phyloP scores from a whole-genome alignment of 768 basidiomycete genomes.

The Scleroderma citrinum region DNA sequence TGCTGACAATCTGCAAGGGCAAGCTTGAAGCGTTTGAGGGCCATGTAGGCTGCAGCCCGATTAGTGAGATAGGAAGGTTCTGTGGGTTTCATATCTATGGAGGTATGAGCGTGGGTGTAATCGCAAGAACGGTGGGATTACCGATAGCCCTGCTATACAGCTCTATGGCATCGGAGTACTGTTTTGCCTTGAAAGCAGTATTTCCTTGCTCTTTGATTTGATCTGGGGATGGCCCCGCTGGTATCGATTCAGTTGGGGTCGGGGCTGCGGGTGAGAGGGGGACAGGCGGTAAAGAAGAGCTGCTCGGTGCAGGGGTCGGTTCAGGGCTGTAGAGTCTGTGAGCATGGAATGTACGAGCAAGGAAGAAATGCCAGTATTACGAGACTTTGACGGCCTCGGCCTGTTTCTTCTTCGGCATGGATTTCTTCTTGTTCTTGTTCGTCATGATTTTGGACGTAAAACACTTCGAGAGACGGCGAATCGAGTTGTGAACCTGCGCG shows the following conservation, averaged over 20 bases:
- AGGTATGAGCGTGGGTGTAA: constrained; percentile 4
- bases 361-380: constrained; percentile 14
- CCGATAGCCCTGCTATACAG: constrained; percentile 75
- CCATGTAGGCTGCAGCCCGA: constrained; percentile 83
- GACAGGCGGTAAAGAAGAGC: not conserved
- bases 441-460: constrained; percentile 17
- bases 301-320: constrained; percentile 11
- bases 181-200: constrained; percentile 59
- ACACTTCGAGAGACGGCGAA: not conserved
- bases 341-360: not conserved
- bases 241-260: constrained; percentile 11
- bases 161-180: constrained; percentile 64
- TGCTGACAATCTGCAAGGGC: constrained; percentile 78
- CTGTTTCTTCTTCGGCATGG: constrained; percentile 23
- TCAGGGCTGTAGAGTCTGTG: constrained; percentile 5
- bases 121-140: constrained; percentile 24
- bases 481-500: not conserved
- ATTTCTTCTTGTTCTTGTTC: constrained; percentile 31
- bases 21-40: constrained; percentile 64
- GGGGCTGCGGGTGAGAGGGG: constrained; percentile 7
- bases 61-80: constrained; percentile 82
- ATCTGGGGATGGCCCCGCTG: constrained; percentile 34
- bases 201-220: constrained; percentile 78
- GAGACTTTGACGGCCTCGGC: constrained; percentile 16
- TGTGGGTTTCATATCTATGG: constrained; percentile 48